Evolutionary conservation across 1,284 basidiomycete genomes (phyloP).

Genomic region (Neotropicomus parvogracilis): DNA sequence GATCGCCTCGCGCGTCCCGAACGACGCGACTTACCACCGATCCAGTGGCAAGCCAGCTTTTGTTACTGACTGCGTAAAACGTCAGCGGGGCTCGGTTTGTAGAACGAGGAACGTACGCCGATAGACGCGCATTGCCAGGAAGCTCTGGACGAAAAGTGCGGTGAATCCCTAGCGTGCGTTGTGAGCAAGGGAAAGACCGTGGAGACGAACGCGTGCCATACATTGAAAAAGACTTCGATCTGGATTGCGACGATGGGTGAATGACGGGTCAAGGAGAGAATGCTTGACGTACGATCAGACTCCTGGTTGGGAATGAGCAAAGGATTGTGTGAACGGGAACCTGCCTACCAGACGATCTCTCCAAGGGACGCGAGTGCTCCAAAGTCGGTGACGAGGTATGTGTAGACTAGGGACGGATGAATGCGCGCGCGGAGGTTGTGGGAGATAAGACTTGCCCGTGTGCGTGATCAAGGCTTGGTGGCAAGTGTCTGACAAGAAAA

Average conservation of each 20-base stretch:
- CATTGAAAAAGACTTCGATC: constrained; percentile 42
- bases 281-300: constrained; percentile 40
- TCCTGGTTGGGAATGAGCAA: constrained; percentile 35
- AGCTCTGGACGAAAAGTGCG: constrained; percentile 37
- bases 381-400: constrained; percentile 39
- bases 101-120: constrained; percentile 20
- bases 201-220: constrained; percentile 1
- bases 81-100: neutral
- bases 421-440: neutral
- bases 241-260: constrained; percentile 9
- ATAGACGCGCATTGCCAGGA: constrained; percentile 35
- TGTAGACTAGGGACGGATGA: constrained; percentile 43
- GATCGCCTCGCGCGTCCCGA: neutral
- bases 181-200: constrained; percentile 2
- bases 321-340: neutral
- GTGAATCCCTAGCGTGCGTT: constrained; percentile 30
- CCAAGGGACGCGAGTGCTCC: constrained; percentile 31
- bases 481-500: constrained; percentile 50
- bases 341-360: constrained; percentile 46
- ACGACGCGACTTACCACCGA: constrained; percentile 20
- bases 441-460: constrained; percentile 36
- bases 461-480: constrained; percentile 60
- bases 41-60: constrained; percentile 24
- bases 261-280: neutral
- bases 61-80: constrained; percentile 30